Conservation (phyloP, 169 alveolate species). For the Perkinsus olseni region DNA sequence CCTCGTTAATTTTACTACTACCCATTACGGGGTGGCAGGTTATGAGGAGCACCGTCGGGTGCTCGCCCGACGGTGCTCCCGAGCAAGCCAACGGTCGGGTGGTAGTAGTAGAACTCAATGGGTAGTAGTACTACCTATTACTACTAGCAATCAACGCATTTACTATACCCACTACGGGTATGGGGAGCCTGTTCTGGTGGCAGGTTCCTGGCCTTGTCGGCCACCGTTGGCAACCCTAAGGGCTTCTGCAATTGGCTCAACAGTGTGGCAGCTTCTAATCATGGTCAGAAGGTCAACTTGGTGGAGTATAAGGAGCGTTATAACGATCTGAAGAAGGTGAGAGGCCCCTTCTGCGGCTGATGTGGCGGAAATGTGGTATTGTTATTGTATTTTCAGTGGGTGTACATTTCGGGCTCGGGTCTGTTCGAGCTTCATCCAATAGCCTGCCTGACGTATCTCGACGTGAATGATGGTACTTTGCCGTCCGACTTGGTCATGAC, state of each 20-base stretch:
- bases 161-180: no score
- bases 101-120: no score
- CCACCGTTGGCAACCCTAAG: slow-evolving; percentile 77
- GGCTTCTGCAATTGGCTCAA: slow-evolving; percentile 61
- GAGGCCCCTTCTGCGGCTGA: background rate
- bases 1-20: no score
- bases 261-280: background rate
- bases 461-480: background rate
- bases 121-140: no score
- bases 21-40: background rate
- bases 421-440: slow-evolving; percentile 23
- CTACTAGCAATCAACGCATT: no score
- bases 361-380: background rate
- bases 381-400: slow-evolving; percentile 15
- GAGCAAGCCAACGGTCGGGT: no score
- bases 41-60: background rate
- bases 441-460: slow-evolving; percentile 15
- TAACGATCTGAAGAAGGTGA: slow-evolving; percentile 18
- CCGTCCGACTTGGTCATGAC: background rate
- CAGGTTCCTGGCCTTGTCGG: slow-evolving; percentile 81
- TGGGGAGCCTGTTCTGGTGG: slow-evolving; percentile 69
- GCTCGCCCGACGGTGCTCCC: no score
- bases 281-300: slow-evolving; percentile 9
- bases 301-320: slow-evolving; percentile 33
- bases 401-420: slow-evolving; percentile 7